These are phyloP conservation scores for Penicillium sp. DNA, from an alignment of 2,329 filamentous ascomycete genomes.

Conservation along the genomic window DNA sequence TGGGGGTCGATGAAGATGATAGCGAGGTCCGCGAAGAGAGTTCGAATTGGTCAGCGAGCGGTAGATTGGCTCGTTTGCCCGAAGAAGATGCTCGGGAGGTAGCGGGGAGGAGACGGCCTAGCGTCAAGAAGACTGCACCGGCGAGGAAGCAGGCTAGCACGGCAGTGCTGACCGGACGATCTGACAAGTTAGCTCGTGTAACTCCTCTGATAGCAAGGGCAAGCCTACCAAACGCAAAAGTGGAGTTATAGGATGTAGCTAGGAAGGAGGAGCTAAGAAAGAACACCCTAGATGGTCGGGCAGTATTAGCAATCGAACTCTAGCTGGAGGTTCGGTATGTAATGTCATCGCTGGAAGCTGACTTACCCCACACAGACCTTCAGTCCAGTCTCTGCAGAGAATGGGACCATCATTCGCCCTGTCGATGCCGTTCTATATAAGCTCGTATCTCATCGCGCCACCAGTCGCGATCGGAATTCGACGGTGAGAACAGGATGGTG, in stretches of 20 bases:
- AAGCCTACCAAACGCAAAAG: conserved; percentile 45
- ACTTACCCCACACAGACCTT: conserved; percentile 40
- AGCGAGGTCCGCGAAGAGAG: conserved; percentile 17
- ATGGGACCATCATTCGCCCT: conserved; percentile 30
- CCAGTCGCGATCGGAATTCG: conserved; percentile 4
- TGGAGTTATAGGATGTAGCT: conserved; percentile 39
- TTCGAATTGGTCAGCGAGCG: conserved; percentile 34
- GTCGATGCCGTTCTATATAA: conserved; percentile 9
- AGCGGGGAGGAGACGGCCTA: conserved; percentile 39
- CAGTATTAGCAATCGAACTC: conserved; percentile 23
- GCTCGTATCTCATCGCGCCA: conserved; percentile 19
- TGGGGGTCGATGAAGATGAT: conserved; percentile 16
- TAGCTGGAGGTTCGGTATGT: not conserved
- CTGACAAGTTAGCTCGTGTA: conserved; percentile 32
- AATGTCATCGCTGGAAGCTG: conserved; percentile 2
- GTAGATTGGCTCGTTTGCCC: conserved; percentile 33
- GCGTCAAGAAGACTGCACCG: conserved; percentile 42
- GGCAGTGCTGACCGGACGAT: conserved; percentile 51
- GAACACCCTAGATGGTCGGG: conserved; percentile 29
- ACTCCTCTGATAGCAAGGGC: not conserved
- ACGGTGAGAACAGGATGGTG: conserved; percentile 4
- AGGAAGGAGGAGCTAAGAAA: conserved; percentile 42
- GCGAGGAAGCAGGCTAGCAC: conserved; percentile 47
- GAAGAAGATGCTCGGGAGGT: conserved; percentile 27
- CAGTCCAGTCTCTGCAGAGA: conserved; percentile 36